phyloP scores from a whole-genome alignment of 495 filamentous ascomycete species.

The Hypoxylon subgilvum region DNA sequence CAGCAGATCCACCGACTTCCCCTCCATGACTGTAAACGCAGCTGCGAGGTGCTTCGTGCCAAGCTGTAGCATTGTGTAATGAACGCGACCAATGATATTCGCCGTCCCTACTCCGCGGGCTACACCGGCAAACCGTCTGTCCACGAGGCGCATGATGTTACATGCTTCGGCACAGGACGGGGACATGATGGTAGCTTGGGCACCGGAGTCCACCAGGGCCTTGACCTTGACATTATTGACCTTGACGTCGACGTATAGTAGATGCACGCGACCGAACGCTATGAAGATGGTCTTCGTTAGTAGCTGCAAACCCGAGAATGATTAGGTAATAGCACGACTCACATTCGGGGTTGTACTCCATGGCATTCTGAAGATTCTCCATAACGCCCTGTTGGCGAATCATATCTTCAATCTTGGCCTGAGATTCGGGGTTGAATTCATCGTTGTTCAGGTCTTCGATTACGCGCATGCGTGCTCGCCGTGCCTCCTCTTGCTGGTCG shows the following conservation, averaged over 20 bases:
- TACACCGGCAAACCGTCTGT: slow-evolving; percentile 87
- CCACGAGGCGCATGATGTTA: slow-evolving; percentile 96
- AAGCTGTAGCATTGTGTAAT: slow-evolving; percentile 91
- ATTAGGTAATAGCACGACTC: slow-evolving; percentile 31
- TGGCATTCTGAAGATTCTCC: slow-evolving; percentile 91
- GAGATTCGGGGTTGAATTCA: slow-evolving; percentile 88
- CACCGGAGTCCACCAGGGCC: slow-evolving; percentile 96
- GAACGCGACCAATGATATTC: slow-evolving; percentile 90
- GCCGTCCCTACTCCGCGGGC: slow-evolving; percentile 94
- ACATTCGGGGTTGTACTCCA: slow-evolving; percentile 98
- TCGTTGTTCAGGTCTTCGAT: slow-evolving; percentile 82
- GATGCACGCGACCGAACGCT: slow-evolving; percentile 92
- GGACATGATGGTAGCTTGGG: slow-evolving; percentile 98
- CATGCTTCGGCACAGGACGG: slow-evolving; percentile 87
- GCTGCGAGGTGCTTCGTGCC: slow-evolving; percentile 86
- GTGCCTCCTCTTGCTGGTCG: slow-evolving; percentile 69
- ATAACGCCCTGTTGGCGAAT: slow-evolving; percentile 92
- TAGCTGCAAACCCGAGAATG: neutral
- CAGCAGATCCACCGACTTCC: slow-evolving; percentile 94
- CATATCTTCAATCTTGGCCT: slow-evolving; percentile 93
- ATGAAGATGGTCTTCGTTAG: slow-evolving; percentile 17
- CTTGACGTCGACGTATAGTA: slow-evolving; percentile 95
- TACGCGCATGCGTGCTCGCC: slow-evolving; percentile 77
- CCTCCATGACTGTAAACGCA: slow-evolving; percentile 99
- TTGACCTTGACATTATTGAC: slow-evolving; percentile 92